These are phyloP conservation scores for Evernia prunastri DNA, from an alignment of 495 filamentous ascomycete genomes.

Conservation along the genomic window DNA sequence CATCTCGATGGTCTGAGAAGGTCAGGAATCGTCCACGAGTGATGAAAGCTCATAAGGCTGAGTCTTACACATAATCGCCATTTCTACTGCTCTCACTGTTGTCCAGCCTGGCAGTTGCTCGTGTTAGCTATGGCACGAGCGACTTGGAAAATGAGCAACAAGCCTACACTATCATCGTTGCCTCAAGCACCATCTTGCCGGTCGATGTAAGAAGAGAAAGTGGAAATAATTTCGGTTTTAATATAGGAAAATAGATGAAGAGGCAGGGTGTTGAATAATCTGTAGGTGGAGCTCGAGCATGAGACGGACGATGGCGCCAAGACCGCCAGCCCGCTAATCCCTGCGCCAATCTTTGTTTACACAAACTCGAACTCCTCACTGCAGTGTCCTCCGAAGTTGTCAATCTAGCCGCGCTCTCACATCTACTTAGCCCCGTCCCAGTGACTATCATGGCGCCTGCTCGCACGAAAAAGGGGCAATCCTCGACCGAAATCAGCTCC, in stretches of 20 bases:
- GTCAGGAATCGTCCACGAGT: background rate
- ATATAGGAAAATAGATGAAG: background rate
- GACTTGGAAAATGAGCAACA: background rate
- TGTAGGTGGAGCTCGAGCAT: background rate
- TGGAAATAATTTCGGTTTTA: background rate
- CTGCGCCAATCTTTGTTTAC: conserved; percentile 21
- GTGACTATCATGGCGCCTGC: conserved; percentile 41
- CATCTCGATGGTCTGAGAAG: conserved; percentile 73
- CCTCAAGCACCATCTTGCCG: conserved; percentile 61
- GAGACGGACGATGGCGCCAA: conserved; percentile 13
- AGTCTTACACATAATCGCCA: conserved; percentile 76
- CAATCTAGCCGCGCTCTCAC: background rate
- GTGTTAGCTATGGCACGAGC: conserved; percentile 6
- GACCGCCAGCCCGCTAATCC: conserved; percentile 6
- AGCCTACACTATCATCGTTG: conserved; percentile 66
- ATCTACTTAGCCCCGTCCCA: no score
- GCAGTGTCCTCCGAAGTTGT: background rate
- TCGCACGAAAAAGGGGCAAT: conserved; percentile 55
- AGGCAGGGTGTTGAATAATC: background rate
- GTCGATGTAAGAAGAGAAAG: background rate
- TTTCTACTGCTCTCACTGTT: conserved; percentile 98
- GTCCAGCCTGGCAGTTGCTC: conserved; percentile 61
- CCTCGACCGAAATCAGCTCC: conserved; percentile 37
- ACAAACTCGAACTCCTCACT: background rate
- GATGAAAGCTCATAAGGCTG: conserved; percentile 15